Evolutionary conservation across 352 stramenopile genomes (phyloP).

Genomic region (Pythium aquatile): DNA sequence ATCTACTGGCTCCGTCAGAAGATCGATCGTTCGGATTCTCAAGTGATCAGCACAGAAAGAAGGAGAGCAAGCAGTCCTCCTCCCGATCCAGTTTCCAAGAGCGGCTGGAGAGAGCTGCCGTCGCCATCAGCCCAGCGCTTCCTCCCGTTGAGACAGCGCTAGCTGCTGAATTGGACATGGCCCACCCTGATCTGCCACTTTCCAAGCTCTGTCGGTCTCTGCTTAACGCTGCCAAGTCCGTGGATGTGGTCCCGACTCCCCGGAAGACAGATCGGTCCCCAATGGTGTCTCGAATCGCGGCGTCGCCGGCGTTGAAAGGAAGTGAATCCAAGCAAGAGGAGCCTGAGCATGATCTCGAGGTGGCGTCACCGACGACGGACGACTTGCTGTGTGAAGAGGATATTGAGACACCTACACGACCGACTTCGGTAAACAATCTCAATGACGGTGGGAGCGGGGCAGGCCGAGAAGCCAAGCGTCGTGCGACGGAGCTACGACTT

Average conservation of each 20-base stretch:
- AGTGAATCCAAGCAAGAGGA: neutral
- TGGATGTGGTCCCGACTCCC: slow-evolving; percentile 37
- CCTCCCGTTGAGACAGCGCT: slow-evolving; percentile 41
- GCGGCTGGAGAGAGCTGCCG: slow-evolving; percentile 30
- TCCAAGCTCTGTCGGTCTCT: slow-evolving; percentile 56
- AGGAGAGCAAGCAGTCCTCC: neutral
- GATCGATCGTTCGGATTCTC: slow-evolving; percentile 2
- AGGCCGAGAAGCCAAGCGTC: slow-evolving; percentile 7
- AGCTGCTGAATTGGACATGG: slow-evolving; percentile 27
- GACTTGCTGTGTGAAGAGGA: slow-evolving; percentile 68
- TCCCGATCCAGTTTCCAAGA: slow-evolving; percentile 41
- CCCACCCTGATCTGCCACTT: slow-evolving; percentile 23
- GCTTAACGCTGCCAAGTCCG: slow-evolving; percentile 41
- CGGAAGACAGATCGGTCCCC: slow-evolving; percentile 9
- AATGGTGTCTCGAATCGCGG: neutral
- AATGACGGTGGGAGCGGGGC: slow-evolving; percentile 6
- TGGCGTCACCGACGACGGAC: slow-evolving; percentile 42
- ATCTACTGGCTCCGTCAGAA: neutral
- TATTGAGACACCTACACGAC: slow-evolving; percentile 40
- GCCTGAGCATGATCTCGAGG: neutral
- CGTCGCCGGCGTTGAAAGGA: neutral
- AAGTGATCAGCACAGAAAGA: slow-evolving; percentile 6
- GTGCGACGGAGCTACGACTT: slow-evolving; percentile 12
- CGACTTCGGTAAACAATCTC: neutral
- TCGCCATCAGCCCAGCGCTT: slow-evolving; percentile 9